Base-by-base conservation (phyloP, 139 green algal species). In the Chlorella sorokiniana region DNA sequence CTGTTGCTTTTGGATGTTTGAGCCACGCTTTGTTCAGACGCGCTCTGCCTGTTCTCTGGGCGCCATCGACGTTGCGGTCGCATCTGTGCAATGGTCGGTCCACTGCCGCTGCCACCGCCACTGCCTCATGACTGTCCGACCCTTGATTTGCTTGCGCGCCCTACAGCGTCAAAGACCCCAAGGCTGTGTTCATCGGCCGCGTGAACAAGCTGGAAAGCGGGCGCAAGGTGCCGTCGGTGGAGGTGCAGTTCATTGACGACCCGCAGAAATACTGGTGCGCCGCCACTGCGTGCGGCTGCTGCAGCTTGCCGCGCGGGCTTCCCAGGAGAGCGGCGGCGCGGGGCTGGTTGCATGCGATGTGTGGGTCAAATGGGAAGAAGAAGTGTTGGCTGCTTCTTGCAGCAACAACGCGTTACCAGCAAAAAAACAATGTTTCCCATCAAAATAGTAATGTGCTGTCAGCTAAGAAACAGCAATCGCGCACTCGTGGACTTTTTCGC, bases 231-330 rank as follows among this genome's bases (percentile, higher is more conserved):
- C 63, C 65, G 0, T 41, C 80, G 0, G 56, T 81, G 33, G 80
- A 81, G 63, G 69, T 85, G 52, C 45, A 70, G 25, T 85, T 85
- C 29, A 10, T 62, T 9, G 79, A 85, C 16, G 80, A 85, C 38
- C 5, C n/a, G 48, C 35, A 16, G 27, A 71, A 56, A 20, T 85
- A 85, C 37, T 85, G 80, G 67, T 78, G 40, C 22, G 68, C n/a
- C 14, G 2, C 18, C 16, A 18, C 16, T 1, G 5, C 6, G 31
- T 54, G 62, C 62, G 22, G 62, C 31, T 69, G 31, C 29, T 56
- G 16, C 48, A 25, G 16, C 48, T 25, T n/a, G n/a, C n/a, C n/a
- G n/a, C n/a, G n/a, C n/a, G n/a, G n/a, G n/a, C n/a, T n/a, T n/a
- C n/a, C n/a, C n/a, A n/a, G n/a, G n/a, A n/a, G n/a, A n/a, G n/a